phyloP scores from a whole-genome alignment of 352 stramenopile genomes.

The Phytophthora syringae region DNA sequence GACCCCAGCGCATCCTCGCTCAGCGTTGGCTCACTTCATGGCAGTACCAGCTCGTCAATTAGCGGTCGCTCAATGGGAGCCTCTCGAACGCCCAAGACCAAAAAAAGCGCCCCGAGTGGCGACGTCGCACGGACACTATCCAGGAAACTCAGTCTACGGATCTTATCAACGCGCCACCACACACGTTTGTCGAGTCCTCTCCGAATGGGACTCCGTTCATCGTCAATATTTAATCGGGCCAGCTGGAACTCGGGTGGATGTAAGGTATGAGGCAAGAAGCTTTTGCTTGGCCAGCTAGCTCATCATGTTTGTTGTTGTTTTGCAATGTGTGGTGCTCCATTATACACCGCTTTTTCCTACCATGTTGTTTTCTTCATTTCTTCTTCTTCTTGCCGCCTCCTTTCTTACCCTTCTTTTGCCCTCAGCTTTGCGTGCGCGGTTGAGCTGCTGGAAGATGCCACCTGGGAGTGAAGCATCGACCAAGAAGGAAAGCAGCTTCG shows the following conservation, averaged over 20 bases:
- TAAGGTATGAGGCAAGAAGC: slow-evolving; percentile 30
- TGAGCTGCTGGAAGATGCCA: slow-evolving; percentile 76
- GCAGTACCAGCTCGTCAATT: slow-evolving; percentile 28
- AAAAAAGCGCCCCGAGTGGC: slow-evolving; percentile 50
- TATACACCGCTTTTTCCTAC: slow-evolving; percentile 23
- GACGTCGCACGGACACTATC: slow-evolving; percentile 46
- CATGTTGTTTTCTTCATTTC: slow-evolving; percentile 17
- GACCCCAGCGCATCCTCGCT: slow-evolving; percentile 25
- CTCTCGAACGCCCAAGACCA: slow-evolving; percentile 31
- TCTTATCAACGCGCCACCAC: slow-evolving; percentile 31
- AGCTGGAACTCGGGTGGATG: slow-evolving; percentile 17
- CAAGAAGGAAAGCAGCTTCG: slow-evolving; percentile 74
- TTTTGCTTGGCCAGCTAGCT: slow-evolving; percentile 21
- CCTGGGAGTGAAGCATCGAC: slow-evolving; percentile 76
- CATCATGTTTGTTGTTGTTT: slow-evolving; percentile 35
- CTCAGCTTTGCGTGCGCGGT: slow-evolving; percentile 72
- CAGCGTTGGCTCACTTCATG: slow-evolving; percentile 28
- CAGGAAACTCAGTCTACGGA: slow-evolving; percentile 42
- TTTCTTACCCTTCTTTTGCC: slow-evolving; percentile 87
- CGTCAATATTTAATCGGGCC: slow-evolving; percentile 60
- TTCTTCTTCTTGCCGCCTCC: slow-evolving; percentile 75
- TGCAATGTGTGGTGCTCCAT: slow-evolving; percentile 26
- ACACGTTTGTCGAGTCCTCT: slow-evolving; percentile 56
- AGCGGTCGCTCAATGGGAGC: slow-evolving; percentile 23
- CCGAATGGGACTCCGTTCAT: slow-evolving; percentile 59